Base-by-base conservation (phyloP, 78 protist species). In the Dictyostelium purpureum region DNA sequence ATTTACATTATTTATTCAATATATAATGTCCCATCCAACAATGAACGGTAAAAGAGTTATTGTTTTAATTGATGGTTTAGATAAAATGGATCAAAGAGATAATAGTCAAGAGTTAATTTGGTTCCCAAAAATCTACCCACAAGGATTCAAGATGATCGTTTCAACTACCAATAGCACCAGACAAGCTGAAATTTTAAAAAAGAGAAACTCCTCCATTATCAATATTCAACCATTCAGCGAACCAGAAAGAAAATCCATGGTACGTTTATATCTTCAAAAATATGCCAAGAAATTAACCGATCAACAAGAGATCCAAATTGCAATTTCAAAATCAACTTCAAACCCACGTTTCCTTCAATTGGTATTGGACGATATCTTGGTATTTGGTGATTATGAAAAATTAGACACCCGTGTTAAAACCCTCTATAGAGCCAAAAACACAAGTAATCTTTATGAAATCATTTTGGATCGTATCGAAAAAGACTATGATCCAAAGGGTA, bases 321-420 rank as follows among this genome's bases (percentile, higher is more conserved):
- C 95, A 1, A 42, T 51, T 6, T 56, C 91, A 6, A 24, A 18
- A 11, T 66, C 82, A 21, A 75, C 95, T n/a, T 28, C 78, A 0
- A 92, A 81, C 26, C 95, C 95, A 47, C 47, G 96, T 24, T 93
- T 79, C 88, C 71, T 93, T 26, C 93, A 77, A 63, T n/a, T 80
- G 0, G 70, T 93, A 0, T 28, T 93, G 19, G 96, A 93, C 45
- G 96, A 93, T 26, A 87, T 93, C 9, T 56, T 79, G 35, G 94
- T 93, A 7, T 88, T 77, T 76, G 96, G 96, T 24, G 92, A 83
- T 21, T 37, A 37, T 52, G 96, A 93, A 18, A 43, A 79, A 21
- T 47, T 93, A 1, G 47, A 78, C 40, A 79, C 59, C 0, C 70
- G 93, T 38, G 54, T 93, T 31, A 73, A 26, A 38, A 16, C 65